Percentiles rank a stretch among this genome's conserved stretches.
Evolutionary conservation across 2,329 filamentous ascomycete species (phyloP).

Genomic region (Diplodia mutila): DNA sequence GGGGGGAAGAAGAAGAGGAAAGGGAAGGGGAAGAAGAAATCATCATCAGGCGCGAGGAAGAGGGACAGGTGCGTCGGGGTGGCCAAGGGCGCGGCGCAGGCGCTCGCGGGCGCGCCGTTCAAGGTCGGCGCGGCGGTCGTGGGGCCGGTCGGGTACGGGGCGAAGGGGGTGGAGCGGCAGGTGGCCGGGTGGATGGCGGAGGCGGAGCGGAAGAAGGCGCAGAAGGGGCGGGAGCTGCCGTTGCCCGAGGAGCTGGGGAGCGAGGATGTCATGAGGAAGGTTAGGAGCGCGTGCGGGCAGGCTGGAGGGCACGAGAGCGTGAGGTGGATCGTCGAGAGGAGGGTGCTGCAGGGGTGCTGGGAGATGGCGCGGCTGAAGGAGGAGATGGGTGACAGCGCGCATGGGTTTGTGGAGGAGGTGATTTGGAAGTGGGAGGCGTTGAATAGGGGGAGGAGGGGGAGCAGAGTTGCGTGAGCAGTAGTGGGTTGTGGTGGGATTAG

Average conservation of each 20-base stretch:
- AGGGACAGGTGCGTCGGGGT: not conserved
- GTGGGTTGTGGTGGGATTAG: not conserved
- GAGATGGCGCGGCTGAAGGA: not conserved
- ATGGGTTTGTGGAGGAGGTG: not conserved
- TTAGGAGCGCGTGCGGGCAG: not conserved
- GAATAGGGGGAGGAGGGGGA: not conserved
- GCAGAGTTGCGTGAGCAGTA: not conserved
- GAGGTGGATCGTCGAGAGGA: not conserved
- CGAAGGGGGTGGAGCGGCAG: conserved; percentile 3
- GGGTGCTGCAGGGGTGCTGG: not conserved
- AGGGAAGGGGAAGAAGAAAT: no score
- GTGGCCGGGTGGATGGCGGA: not conserved
- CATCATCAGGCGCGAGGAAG: no score
- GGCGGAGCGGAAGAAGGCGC: not conserved
- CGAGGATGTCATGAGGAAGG: not conserved
- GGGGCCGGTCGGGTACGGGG: not conserved
- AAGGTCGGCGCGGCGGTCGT: not conserved
- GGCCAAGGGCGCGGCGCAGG: not conserved
- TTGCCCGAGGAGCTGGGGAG: not conserved
- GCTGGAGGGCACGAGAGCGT: conserved; percentile 4
- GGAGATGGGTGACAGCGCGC: not conserved
- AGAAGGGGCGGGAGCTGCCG: not conserved
- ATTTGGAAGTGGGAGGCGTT: not conserved
- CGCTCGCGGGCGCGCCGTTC: not conserved
- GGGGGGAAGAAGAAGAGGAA: not conserved